Base-by-base conservation (phyloP, 805 yeast species). In the Saccharomyces eubayanus region DNA sequence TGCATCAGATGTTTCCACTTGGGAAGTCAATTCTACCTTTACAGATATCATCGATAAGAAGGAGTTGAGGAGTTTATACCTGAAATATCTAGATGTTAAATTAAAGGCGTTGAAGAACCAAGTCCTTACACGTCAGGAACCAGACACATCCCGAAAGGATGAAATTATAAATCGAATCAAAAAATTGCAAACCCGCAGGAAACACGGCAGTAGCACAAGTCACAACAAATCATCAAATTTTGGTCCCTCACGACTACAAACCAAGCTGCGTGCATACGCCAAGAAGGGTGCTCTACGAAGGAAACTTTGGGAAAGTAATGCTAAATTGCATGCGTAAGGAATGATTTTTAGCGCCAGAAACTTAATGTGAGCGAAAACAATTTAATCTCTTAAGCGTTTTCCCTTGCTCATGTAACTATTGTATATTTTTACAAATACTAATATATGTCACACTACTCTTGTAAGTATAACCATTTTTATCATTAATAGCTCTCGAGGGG, bases 21-120 rank as follows among this genome's bases (percentile, higher is more conserved):
- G 81, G 80, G 60, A 55, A 5, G 67, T 71, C 1, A 54, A 55
- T 2, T 65, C 69, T 16, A 61, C 56, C 5, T 59, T 76, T 14
- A 56, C 57, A 2, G 63, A 65, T 47, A 55, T 74, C 20, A 56
- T 48, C 8, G 45, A 56, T 9, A 31, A 54, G 3, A 47, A 54
- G 0, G 55, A 50, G 1, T 55, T 72, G 14, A 40, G 51, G 14
- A 49, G 46, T 5, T 51, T 56, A 21, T 71, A 67, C 57, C 49
- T 51, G 3, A 51, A 53, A 6, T 66, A 62, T 50, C 57, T 65
- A 36, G 54, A 59, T n/a, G 66, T 60, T 31, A 68, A 63, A 52
- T 51, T 63, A 48, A 53, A 55, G 2, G 59, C 65, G 57, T 55
- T 68, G 54, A 52, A 55, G 51, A 59, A 55, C 31, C 72, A 59